These are phyloP conservation scores for Ilyonectria sp. DNA, from an alignment of 2,329 filamentous ascomycete genomes.

Conservation along the genomic window DNA sequence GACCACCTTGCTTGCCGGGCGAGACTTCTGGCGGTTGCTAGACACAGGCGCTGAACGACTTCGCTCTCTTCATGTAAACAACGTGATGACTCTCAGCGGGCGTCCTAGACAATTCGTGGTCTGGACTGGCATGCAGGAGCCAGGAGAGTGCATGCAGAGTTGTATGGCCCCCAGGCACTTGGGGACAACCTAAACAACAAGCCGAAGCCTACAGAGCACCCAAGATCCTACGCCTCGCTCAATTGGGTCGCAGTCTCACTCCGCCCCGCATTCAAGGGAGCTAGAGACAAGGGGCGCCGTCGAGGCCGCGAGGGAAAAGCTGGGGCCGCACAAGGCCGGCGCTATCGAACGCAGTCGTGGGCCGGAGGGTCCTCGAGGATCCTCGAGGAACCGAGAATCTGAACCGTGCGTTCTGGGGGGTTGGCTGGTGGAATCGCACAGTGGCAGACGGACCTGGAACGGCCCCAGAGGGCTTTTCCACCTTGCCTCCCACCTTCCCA, in stretches of 20 bases:
- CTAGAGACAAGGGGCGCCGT: slow-evolving; percentile 24
- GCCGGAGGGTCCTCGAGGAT: slow-evolving; percentile 13
- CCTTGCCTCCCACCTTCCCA: neutral
- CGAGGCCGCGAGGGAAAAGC: slow-evolving; percentile 26
- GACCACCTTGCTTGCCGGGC: slow-evolving; percentile 13
- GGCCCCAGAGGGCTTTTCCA: neutral
- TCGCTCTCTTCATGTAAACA: slow-evolving; percentile 13
- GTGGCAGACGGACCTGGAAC: slow-evolving; percentile 1
- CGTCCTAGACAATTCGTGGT: slow-evolving; percentile 8
- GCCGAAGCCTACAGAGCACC: slow-evolving; percentile 1
- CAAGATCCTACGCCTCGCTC: slow-evolving; percentile 7
- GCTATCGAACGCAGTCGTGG: slow-evolving; percentile 29
- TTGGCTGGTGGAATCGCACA: neutral
- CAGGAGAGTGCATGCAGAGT: slow-evolving; percentile 47
- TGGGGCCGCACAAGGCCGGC: slow-evolving; percentile 30
- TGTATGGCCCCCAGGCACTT: neutral
- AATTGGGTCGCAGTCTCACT: slow-evolving; percentile 6
- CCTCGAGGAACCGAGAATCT: slow-evolving; percentile 25
- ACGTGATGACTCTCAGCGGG: slow-evolving; percentile 5
- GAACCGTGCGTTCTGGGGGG: slow-evolving; percentile 2
- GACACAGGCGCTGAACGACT: neutral
- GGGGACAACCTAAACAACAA: slow-evolving; percentile 18
- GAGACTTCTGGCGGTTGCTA: slow-evolving; percentile 32
- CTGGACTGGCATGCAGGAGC: slow-evolving; percentile 46
- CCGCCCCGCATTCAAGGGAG: slow-evolving; percentile 18